Base-by-base conservation (phyloP, 305 asterid genomes). In the Nicotiana rustica region DNA sequence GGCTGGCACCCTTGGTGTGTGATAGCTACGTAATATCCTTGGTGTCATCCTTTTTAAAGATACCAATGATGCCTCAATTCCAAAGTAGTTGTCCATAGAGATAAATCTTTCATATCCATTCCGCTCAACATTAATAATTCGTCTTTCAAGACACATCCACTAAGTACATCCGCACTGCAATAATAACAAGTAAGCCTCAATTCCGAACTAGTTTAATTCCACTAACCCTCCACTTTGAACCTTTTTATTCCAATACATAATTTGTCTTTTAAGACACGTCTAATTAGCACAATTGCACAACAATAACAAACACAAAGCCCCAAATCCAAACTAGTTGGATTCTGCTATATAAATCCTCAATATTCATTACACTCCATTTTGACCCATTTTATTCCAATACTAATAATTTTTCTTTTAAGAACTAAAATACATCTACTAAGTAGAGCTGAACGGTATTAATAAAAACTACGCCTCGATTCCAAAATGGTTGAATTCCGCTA, bases 271-370 rank as follows among this genome's bases (percentile, higher is more conserved):
- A 21, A 21, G 19, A 3, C 7, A 1, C 79, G 3, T 71, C 79
- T 47, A 71, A 44, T 6, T 1, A 71, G n/a, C 10, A 71, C 79
- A 1, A 38, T 0, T 71, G 3, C 2, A 41, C 56, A 41, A 10
- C 57, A 38, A 44, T 9, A 13, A 71, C 49, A 18, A 47, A 47
- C 5, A 13, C 41, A 17, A 47, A 59, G 21, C 19, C 79, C 13
- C 41, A 73, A 73, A 49, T 49, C 64, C 79, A 73, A 25, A 49
- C 62, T 21, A 71, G 61, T 47, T 47, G 62, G 25, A 21, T 73
- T 49, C 44, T 10, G 10, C 35, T 21, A 25, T 49, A 25, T 21
- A 25, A 73, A 25, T 49, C 25, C 31, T 47, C 79, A 19, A 14
- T 49, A 73, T 5, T 36, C 29, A 7, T 67, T 67, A 67, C 38